Base-by-base conservation (phyloP, 2,329 filamentous ascomycete species). In the Penicillium sp. region DNA sequence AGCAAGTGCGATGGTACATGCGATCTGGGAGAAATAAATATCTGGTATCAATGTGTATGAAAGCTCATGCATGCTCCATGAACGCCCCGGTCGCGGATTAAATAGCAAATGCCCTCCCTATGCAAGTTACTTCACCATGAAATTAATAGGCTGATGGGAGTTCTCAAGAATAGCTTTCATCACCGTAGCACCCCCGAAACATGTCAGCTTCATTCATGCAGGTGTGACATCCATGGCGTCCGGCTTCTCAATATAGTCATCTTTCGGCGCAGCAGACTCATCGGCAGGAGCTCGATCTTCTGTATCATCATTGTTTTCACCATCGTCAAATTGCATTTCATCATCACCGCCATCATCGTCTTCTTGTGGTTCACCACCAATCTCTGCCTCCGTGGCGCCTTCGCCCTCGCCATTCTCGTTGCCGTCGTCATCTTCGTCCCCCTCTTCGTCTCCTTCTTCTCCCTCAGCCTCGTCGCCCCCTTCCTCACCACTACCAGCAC, bases 401-500 rank as follows among this genome's bases (percentile, higher is more conserved):
- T 29, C 47, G 16, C 46, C 54, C 46, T 54, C 38, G 2, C 42
- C 55, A 15, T 52, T 61, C 15, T 57, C 55, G 16, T 61, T 54
- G 8, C 53, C 60, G 8, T 49, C 53, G n/a, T 52, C 60, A 34
- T 54, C 55, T 31, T 56, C 59, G 7, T 49, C 56, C n/a, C 41
- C 56, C 10, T 51, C 56, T 7, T 49, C 51, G 12, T 49, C 49
- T 10, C 47, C 58, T 16, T 54, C 50, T 4, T 39, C 49, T 18
- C 52, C 54, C 2, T 52, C 52, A 2, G 50, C 59, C 7, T 59
- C 63, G 3, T 57, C 57, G 10, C 49, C 58, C 8, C 36, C 62
- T 36, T 62, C 62, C 7, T 59, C 58, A 2, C 55, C 60, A n/a
- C 51, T 56, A n/a, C 52, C 64, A 2, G 49, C 53, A 13, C 60